phyloP scores from a whole-genome alignment of 176 grass and related monocot species.

The Ananas comosus region DNA sequence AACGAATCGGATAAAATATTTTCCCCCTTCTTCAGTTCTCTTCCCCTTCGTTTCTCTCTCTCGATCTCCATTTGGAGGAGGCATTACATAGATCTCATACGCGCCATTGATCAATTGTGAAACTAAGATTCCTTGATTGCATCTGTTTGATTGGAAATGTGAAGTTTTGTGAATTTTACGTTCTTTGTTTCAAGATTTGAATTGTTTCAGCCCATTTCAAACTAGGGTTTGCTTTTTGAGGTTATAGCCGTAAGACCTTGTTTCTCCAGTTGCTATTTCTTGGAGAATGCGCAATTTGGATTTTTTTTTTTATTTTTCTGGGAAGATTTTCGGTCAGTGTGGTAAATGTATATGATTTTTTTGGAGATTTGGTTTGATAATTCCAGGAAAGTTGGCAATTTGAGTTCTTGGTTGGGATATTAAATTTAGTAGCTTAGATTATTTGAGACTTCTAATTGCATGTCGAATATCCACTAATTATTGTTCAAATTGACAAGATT shows the following conservation, averaged over 20 bases:
- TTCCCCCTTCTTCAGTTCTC: neutral
- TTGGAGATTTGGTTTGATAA: neutral
- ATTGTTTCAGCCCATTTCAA: neutral
- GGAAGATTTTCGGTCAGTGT: no score
- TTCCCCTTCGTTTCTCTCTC: neutral
- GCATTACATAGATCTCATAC: neutral
- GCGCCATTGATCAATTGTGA: neutral
- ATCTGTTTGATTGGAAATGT: slow-evolving; percentile 3
- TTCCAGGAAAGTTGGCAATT: neutral
- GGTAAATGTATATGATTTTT: neutral
- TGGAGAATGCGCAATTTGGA: neutral
- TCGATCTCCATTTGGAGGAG: neutral
- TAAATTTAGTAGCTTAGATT: no score
- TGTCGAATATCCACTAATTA: neutral
- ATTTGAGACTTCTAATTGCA: no score
- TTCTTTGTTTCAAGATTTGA: neutral
- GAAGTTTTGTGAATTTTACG: neutral
- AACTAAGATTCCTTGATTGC: neutral
- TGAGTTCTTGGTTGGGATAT: neutral
- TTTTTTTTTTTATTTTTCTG: neutral
- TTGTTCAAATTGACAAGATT: neutral
- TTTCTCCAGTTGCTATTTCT: no score
- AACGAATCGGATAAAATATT: neutral
- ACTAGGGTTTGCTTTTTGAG: slow-evolving; percentile 1
- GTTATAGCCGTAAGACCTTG: no score